Evolutionary conservation across 805 yeast genomes (phyloP), one percentile per base, ranked within the genome.

Genomic region (Osmozyma mogii): DNA sequence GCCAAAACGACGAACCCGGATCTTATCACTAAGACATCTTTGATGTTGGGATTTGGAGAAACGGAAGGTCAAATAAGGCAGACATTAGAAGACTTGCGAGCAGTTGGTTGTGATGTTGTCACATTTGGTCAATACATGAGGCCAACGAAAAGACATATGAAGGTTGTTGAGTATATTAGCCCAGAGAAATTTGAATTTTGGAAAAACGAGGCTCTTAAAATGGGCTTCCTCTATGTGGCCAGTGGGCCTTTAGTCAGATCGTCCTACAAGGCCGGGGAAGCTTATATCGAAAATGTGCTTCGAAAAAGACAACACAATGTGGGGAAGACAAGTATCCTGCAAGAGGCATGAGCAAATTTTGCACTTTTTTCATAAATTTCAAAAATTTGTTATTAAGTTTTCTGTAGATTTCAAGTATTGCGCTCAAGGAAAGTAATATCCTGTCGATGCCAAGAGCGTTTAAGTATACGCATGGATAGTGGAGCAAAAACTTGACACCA

Each of bases 91-190:
- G 94, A 84, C 52, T 64, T 94, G 43, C 72, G 97, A 39, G 75
- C 61, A 12, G 71, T 79, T 25, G 61, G 70, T 6, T 92, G 94
- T 54, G 97, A 92, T 50, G 95, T 92, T 28, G 96, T 92, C 11
- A 92, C 99, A 0, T 92, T 92, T 58, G 99, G 99, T 21, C 99
- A 92, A 60, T 92, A 92, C 57, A 92, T 92, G 96, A 73, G 98
- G 54, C 99, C 99, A 25, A 92, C 99, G 2, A 92, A 84, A 59
- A 78, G 98, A 50, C 99, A 92, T 56, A 87, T 92, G 94, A 88
- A 88, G 62, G 99, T 92, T 24, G 96, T 84, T 8, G 96, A 89
- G 44, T 92, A 92, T 48, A 75, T 92, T 12, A 81, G 76, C 15
- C 99, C 99, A 3, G 96, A 84, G 44, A 87, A 85, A 55, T 92